Conservation (phyloP, 2,329 filamentous ascomycete genomes). For the Trichoderma arundinaceum region DNA sequence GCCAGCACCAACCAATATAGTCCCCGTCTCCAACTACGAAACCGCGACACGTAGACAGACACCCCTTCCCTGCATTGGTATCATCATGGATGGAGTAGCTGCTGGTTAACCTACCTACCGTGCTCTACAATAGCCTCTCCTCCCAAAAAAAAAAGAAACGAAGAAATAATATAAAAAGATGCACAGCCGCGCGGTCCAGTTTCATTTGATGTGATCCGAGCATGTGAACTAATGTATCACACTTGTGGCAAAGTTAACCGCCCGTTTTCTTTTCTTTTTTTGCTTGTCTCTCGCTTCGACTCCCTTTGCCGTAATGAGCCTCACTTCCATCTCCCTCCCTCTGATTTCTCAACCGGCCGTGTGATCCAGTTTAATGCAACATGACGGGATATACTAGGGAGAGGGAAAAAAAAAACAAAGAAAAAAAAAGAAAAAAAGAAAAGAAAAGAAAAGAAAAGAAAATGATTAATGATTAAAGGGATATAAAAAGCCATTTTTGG, state of each 20-base stretch:
- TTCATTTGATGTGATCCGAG: too few relatives aligned
- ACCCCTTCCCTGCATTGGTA: too few relatives aligned
- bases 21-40: too few relatives aligned
- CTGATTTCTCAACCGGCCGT: background rate
- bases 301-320: background rate
- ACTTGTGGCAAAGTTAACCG: conserved; percentile 1
- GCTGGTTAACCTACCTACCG: too few relatives aligned
- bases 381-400: background rate
- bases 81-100: too few relatives aligned
- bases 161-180: too few relatives aligned
- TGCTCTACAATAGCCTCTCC: too few relatives aligned
- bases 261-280: background rate
- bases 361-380: background rate
- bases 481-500: too few relatives aligned
- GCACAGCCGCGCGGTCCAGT: conserved; percentile 19
- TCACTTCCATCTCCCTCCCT: background rate
- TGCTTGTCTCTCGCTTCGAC: conserved; percentile 7
- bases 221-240: too few relatives aligned
- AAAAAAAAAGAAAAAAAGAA: background rate
- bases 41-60: too few relatives aligned
- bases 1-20: too few relatives aligned
- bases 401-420: background rate
- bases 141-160: too few relatives aligned
- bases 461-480: background rate
- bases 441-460: background rate